Evolutionary conservation across 2,329 filamentous ascomycete species (phyloP), one percentile per base, ranked within the genome.

Genomic region (Clathrospora elynae): DNA sequence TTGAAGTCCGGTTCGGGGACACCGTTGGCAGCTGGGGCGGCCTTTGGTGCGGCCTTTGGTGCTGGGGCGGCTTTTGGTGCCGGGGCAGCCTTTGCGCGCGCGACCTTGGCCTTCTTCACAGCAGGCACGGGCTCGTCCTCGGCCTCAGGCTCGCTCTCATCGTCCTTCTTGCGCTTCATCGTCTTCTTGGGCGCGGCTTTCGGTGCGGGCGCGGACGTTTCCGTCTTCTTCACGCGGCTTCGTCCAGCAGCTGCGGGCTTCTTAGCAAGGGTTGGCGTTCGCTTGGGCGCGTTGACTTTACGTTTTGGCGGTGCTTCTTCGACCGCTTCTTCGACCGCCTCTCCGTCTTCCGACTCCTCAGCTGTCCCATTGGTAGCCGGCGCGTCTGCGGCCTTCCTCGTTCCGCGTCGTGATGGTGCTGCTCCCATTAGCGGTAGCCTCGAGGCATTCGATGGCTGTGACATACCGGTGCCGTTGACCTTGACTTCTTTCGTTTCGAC

Each of bases 401-500:
- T 45, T 53, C 63, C 53, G 46, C 55, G 55, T 33, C 46, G 52
- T 44, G 50, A 41, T 13, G 36, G 52, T 59, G 35, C 33, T 35
- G 45, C 35, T 22, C 25, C 29, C n/a, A 12, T 62, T 35, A 59
- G 57, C 30, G 35, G 49, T 42, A 37, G 44, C 49, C 41, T 42
- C 32, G 33, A 35, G 23, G 38, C 35, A 35, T 39, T 36, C 14
- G 46, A 38, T 32, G 36, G 36, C 33, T 47, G 46, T 48, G 53
- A 60, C 61, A 43, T 64, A 63, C 62, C 57, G 12, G 66, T 58
- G 47, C 66, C 58, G 55, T 61, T 71, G 46, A 58, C 51, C 37
- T 58, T 61, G 25, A 49, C 55, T 42, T 54, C 54, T 45, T 62
- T 62, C 14, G 52, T 46, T 22, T 57, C 55, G n/a, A 51, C 47